Percentiles rank a stretch among this genome's conserved stretches.
Evolutionary conservation across 257 asterid genomes (phyloP).

Genomic region (Forsythia viridissima): DNA sequence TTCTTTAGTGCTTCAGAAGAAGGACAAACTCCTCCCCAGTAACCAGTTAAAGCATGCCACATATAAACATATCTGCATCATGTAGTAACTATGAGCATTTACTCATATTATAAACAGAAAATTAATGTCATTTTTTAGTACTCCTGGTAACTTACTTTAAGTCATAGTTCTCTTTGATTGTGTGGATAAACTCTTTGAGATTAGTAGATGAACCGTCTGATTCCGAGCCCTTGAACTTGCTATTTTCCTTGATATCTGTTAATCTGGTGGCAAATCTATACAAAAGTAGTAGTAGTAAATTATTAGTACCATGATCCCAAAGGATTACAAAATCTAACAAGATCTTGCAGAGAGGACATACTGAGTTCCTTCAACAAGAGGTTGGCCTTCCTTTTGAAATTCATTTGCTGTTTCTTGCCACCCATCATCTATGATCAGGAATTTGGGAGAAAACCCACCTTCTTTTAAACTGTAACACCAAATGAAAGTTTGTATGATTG

Average conservation of each 20-base stretch:
- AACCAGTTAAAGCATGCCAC: slow-evolving; percentile 81
- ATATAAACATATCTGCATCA: slow-evolving; percentile 59
- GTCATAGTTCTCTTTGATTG: slow-evolving; percentile 35
- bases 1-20: slow-evolving; percentile 43
- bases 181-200: slow-evolving; percentile 34
- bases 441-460: slow-evolving; percentile 53
- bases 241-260: slow-evolving; percentile 43
- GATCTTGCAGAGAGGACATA: slow-evolving; percentile 24
- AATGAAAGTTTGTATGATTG: neutral
- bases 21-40: slow-evolving; percentile 73
- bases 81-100: neutral
- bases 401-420: slow-evolving; percentile 63
- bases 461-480: slow-evolving; percentile 33
- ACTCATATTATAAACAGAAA: neutral
- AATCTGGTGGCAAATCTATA: slow-evolving; percentile 48
- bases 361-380: slow-evolving; percentile 43
- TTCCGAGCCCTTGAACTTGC: slow-evolving; percentile 35
- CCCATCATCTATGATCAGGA: slow-evolving; percentile 62
- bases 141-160: slow-evolving; percentile 30
- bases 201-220: slow-evolving; percentile 30
- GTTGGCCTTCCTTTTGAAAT: slow-evolving; percentile 44
- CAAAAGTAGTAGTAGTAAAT: neutral
- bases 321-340: neutral
- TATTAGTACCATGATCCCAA: neutral
- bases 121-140: neutral